These are phyloP conservation scores for Penicillium angulare DNA, from an alignment of 495 filamentous ascomycete genomes.

Conservation along the genomic window DNA sequence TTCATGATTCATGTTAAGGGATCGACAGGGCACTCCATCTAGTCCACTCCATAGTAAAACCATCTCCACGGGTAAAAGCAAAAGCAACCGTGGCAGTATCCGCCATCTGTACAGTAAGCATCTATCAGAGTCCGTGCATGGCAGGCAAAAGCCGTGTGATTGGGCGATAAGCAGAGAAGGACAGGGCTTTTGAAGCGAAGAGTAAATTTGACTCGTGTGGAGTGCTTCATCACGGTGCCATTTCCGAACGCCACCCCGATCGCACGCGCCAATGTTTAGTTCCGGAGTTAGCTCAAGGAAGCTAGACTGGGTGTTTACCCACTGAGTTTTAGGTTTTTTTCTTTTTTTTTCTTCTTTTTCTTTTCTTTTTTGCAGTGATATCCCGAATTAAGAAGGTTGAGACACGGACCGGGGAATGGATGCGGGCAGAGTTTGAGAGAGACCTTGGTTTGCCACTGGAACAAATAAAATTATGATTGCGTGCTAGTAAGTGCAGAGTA, in stretches of 20 bases:
- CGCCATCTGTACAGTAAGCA: no score
- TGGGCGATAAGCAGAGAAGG: conserved; percentile 2
- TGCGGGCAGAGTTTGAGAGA: neutral
- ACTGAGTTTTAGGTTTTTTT: no score
- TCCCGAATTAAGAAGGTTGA: neutral
- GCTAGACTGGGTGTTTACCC: no score
- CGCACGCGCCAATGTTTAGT: conserved; percentile 5
- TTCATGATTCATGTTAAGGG: conserved; percentile 1
- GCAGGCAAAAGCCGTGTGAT: neutral
- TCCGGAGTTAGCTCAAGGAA: neutral
- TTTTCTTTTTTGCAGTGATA: neutral
- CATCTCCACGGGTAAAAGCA: no score
- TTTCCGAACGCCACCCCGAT: conserved; percentile 16
- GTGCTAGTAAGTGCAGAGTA: no score
- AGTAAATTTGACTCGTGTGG: conserved; percentile 6
- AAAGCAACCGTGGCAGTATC: no score
- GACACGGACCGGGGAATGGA: neutral
- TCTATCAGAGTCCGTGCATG: conserved; percentile 5
- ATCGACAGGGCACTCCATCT: conserved; percentile 14
- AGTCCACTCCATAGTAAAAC: no score
- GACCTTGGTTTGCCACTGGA: no score
- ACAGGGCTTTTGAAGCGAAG: conserved; percentile 3
- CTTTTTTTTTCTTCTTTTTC: no score
- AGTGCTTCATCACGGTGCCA: conserved; percentile 11
- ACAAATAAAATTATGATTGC: no score